Evolutionary conservation across 805 yeast genomes (phyloP), one percentile per base, ranked within the genome.

Genomic region (Ogataea nitratoaversa): DNA sequence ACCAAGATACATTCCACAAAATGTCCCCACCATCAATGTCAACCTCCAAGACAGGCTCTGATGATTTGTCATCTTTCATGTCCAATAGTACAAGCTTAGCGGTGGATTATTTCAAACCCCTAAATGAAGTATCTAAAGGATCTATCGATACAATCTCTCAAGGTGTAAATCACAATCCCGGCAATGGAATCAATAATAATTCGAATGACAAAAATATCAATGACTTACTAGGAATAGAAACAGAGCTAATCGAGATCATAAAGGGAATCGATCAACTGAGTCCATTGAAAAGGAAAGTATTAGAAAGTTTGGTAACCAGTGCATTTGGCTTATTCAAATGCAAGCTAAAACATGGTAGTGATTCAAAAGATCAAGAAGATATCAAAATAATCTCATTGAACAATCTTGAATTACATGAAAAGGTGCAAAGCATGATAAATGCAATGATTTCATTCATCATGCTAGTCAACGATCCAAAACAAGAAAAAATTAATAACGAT

Each of bases 391-490:
- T 46, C 19, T 48, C 45, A n/a, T 30, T 43, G 3, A 53, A 62
- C 1, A 49, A 60, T 11, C 34, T 53, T 5, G 48, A 46, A 7
- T 36, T 64, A 3, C 59, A 56, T 35, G 48, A 59, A n/a, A 53
- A 50, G 38, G 56, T 66, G 50, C 71, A 67, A 40, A 50, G 40
- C 12, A 40, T 63, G 25, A 60, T 67, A 3, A 50, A 56, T 27
- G 42, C 65, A 0, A 38, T 65, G 33, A 60, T 68, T 5, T 53
- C 60, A 8, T 43, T 64, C 36, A 53, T 65, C 12, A 58, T 64
- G 56, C 46, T 51, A 24, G 30, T 44, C 32, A 39, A 27, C 32
- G 37, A 37, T 22, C 25, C 7, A 22, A 22, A 11, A 22, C 25
- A 22, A 22, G 11, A 11, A 22, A 22, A 22, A 22, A 23, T 7